phyloP scores from a whole-genome alignment of 2,329 filamentous ascomycete species.

The Colletotrichum tofieldiae region DNA sequence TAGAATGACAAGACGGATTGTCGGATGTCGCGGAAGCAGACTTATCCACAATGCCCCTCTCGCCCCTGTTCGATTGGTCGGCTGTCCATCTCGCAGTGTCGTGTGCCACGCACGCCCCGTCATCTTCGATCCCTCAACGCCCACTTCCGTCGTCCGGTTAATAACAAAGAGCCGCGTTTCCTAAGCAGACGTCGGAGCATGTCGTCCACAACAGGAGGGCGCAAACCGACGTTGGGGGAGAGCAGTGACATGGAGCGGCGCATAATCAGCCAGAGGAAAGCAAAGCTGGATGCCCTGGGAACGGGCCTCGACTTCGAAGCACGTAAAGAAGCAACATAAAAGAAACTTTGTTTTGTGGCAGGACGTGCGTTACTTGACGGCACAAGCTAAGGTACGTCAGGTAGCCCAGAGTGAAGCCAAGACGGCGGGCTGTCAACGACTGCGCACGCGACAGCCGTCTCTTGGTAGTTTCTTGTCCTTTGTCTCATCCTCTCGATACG shows the following conservation, averaged over 20 bases:
- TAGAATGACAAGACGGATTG: conserved; percentile 31
- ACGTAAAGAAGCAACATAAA: conserved; percentile 6
- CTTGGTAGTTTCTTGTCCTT: conserved; percentile 8
- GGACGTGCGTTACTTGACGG: conserved; percentile 1
- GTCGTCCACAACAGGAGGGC: conserved; percentile 2
- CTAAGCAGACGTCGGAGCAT: conserved; percentile 26
- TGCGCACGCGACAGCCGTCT: conserved; percentile 39
- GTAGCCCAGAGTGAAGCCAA: background rate
- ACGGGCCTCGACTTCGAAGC: conserved; percentile 29
- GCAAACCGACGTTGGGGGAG: background rate
- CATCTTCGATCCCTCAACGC: conserved; percentile 26
- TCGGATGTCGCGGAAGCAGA: conserved; percentile 40
- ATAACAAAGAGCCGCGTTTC: conserved; percentile 31
- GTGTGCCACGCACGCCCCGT: conserved; percentile 24
- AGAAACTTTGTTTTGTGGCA: conserved; percentile 5
- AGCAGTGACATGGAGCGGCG: background rate
- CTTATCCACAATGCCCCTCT: conserved; percentile 17
- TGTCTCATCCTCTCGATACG: conserved; percentile 9
- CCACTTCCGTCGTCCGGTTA: conserved; percentile 20
- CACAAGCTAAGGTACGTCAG: conserved; percentile 28
- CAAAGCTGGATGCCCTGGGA: background rate
- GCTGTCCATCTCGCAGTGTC: conserved; percentile 17
- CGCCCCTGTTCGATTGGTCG: conserved; percentile 21
- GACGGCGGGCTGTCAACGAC: conserved; percentile 32
- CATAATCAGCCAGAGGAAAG: background rate